Percentiles rank a stretch among this genome's conserved stretches.
Conservation (phyloP, 2,329 filamentous ascomycete species). For the Xylariales sp. region DNA sequence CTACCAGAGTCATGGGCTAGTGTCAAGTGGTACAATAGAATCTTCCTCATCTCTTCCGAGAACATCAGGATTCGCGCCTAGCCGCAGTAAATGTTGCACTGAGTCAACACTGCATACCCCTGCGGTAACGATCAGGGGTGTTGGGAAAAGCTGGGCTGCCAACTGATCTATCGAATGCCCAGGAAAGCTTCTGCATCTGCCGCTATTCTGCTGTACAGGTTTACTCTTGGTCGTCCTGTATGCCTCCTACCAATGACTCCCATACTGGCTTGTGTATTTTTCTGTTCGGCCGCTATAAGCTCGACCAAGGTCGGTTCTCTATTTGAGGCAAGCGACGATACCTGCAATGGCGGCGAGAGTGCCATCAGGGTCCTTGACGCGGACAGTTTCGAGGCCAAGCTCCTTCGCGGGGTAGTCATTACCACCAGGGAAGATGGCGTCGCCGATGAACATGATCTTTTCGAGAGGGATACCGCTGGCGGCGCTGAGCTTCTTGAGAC, state of each 20-base stretch:
- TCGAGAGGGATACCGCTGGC: conserved; percentile 29
- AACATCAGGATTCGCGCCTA: too few relatives aligned
- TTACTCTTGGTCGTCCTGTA: background rate
- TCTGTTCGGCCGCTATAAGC: too few relatives aligned
- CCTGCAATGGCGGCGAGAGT: conserved; percentile 17
- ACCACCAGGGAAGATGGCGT: conserved; percentile 35
- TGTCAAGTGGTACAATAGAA: too few relatives aligned
- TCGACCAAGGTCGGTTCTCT: too few relatives aligned
- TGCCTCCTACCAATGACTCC: background rate
- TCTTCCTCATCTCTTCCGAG: too few relatives aligned
- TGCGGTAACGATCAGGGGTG: too few relatives aligned
- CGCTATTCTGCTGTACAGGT: background rate
- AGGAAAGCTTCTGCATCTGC: background rate
- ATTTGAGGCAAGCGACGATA: conserved; percentile 16
- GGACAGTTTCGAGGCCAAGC: conserved; percentile 21
- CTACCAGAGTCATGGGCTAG: too few relatives aligned
- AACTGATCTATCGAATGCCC: conserved; percentile 4
- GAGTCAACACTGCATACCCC: too few relatives aligned
- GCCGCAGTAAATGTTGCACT: too few relatives aligned
- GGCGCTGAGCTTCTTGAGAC: conserved; percentile 21
- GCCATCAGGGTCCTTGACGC: conserved; percentile 16
- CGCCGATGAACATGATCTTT: conserved; percentile 36
- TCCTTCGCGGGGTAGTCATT: conserved; percentile 34
- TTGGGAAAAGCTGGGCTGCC: conserved; percentile 2
- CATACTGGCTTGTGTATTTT: background rate